phyloP scores from a whole-genome alignment of 352 stramenopile species.

The Pythium dissimile region DNA sequence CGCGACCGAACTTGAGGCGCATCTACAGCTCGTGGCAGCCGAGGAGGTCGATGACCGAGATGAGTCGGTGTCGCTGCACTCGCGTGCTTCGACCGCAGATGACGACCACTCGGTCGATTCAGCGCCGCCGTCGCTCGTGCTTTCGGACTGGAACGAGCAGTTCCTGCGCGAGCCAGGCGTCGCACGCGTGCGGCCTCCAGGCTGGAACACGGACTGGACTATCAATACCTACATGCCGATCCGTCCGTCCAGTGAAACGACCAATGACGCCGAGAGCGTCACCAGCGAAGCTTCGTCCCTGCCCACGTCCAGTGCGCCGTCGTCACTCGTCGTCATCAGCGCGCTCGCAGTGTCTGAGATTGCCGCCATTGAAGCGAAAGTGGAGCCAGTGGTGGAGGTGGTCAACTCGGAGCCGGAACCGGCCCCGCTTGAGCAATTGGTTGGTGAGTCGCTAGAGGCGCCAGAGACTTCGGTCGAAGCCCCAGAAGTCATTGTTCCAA shows the following conservation, averaged over 20 bases:
- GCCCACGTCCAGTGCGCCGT: neutral
- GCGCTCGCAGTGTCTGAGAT: too few relatives aligned
- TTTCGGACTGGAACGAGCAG: neutral
- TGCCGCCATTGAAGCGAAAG: neutral
- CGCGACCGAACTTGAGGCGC: too few relatives aligned
- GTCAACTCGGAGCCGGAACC: too few relatives aligned
- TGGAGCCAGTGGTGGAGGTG: neutral
- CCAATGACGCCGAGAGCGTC: too few relatives aligned
- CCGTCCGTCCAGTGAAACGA: neutral
- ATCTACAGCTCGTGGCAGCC: too few relatives aligned
- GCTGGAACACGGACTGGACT: constrained; percentile 3
- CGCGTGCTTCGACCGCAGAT: neutral
- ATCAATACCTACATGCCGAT: neutral
- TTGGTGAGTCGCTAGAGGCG: too few relatives aligned
- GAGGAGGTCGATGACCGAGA: too few relatives aligned
- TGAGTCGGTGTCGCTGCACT: neutral
- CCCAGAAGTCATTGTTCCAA: too few relatives aligned
- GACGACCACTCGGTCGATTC: neutral
- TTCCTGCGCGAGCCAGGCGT: neutral
- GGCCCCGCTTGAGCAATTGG: too few relatives aligned
- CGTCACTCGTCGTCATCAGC: neutral
- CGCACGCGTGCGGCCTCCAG: neutral
- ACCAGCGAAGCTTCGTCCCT: neutral
- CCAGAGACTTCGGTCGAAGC: neutral
- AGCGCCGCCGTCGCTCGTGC: neutral